Conservation (phyloP, 2,329 filamentous ascomycete species). For the Graphilbum fragrans region DNA sequence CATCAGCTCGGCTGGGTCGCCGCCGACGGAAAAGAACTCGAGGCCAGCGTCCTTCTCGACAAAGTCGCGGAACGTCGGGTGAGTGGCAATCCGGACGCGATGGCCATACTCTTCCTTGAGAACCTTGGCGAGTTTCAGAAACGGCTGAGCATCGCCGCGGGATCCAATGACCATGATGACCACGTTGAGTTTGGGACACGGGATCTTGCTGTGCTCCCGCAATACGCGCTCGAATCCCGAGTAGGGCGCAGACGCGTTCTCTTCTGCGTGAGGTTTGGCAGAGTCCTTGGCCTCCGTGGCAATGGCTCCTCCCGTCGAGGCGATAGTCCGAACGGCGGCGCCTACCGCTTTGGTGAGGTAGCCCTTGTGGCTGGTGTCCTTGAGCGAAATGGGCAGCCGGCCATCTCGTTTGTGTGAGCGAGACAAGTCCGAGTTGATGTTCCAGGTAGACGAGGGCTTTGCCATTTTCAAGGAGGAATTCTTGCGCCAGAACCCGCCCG, state of each 20-base stretch:
- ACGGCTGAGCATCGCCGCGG: slow-evolving; percentile 70
- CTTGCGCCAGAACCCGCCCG: too few relatives aligned
- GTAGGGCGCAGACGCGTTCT: slow-evolving; percentile 9
- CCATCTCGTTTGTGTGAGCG: slow-evolving; percentile 42
- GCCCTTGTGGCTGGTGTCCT: slow-evolving; percentile 56
- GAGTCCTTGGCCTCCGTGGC: neutral
- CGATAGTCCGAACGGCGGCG: slow-evolving; percentile 44
- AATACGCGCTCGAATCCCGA: slow-evolving; percentile 15
- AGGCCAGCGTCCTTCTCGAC: slow-evolving; percentile 59
- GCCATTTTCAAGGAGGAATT: too few relatives aligned
- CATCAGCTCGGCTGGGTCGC: slow-evolving; percentile 72
- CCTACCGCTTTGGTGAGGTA: slow-evolving; percentile 65
- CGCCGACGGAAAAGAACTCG: slow-evolving; percentile 72
- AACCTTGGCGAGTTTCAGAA: slow-evolving; percentile 61
- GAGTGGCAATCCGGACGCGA: slow-evolving; percentile 65
- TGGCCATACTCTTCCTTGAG: slow-evolving; percentile 61
- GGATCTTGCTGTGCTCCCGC: slow-evolving; percentile 13
- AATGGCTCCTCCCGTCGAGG: neutral
- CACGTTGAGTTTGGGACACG: slow-evolving; percentile 53
- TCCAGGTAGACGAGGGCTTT: too few relatives aligned
- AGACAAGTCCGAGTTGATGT: too few relatives aligned
- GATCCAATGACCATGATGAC: slow-evolving; percentile 78
- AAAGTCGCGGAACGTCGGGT: slow-evolving; percentile 66
- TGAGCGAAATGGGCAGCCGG: slow-evolving; percentile 58
- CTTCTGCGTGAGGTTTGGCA: too few relatives aligned